Base-by-base conservation (phyloP, 169 alveolate species). In the Eimeria necatrix region DNA sequence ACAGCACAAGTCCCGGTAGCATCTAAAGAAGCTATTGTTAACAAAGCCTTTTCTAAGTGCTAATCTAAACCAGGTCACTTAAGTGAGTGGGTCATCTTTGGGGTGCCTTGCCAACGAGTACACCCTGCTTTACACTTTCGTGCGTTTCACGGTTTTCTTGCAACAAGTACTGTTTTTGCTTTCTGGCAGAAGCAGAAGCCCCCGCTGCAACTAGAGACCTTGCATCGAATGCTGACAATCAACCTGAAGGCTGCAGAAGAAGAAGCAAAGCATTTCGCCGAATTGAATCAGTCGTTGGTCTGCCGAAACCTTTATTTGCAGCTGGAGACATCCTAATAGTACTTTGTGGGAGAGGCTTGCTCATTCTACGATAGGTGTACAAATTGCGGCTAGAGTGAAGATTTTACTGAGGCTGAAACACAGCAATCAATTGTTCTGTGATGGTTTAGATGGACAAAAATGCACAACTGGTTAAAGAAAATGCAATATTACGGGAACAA, bases 161-260 rank as follows among this genome's bases (percentile, higher is more conserved):
- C 9, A 3, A 2, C 22, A 24, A 16, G 4, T 48, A 32, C 14
- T 51, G 7, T 18, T 49, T 52, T 51, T 81, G 49, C 24, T 59
- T 49, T 61, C 41, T 22, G n/a, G 51, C 70, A 85, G 92, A 85
- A 53, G 22, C 92, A 85, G 60, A 59, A 85, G 60, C 80, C 92
- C 52, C 92, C 92, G 24, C 56, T 85, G 80, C 80, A 85, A 18
- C 61, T 85, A 71, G 80, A 85, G 80, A 85, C 92, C 3, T 46
- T 85, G 46, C 92, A 85, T 22, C 92, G 70, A 85, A 85, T 85
- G 92, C 81, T 85, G 41, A 51, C 92, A 20, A 85, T 53, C 32
- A 85, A 41, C 92, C 80, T 85, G 32, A 49, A 85, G 10, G 92
- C 61, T 51, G 92, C 92, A 46, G 92, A 85, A 60, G 92, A 85